Percentiles rank a stretch among this genome's conserved stretches.
These are phyloP conservation scores for Cutaneotrichosporon curvatum DNA, from an alignment of 1,284 basidiomycete species.

Conservation along the genomic window DNA sequence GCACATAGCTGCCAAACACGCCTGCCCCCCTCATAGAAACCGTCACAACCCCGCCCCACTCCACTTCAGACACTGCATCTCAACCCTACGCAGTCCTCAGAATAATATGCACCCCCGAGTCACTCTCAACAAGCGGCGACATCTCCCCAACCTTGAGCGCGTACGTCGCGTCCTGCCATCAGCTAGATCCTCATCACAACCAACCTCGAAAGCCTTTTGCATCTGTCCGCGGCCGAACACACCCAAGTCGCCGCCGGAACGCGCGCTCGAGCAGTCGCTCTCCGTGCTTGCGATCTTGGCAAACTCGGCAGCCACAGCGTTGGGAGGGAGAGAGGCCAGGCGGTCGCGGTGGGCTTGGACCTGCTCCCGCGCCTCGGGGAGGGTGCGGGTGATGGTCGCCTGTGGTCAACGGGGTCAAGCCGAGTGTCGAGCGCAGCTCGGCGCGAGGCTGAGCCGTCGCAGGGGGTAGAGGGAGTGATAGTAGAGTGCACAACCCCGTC, in stretches of 20 bases:
- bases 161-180: constrained; percentile 63
- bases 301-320: constrained; percentile 58
- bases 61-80: not conserved
- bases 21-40: no score
- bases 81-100: constrained; percentile 74
- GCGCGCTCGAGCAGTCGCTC: constrained; percentile 82
- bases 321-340: constrained; percentile 38
- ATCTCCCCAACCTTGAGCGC: constrained; percentile 72
- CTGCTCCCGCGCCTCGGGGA: constrained; percentile 76
- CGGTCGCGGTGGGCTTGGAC: constrained; percentile 54
- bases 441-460: no score
- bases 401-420: constrained; percentile 33
- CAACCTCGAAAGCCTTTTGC: constrained; percentile 91
- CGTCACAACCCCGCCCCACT: not conserved
- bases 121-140: constrained; percentile 78
- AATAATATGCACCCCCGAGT: constrained; percentile 95
- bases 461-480: no score
- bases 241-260: constrained; percentile 75
- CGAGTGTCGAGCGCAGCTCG: no score
- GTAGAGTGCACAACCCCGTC: no score
- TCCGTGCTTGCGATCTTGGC: constrained; percentile 63
- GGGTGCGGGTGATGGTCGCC: constrained; percentile 78
- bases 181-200: constrained; percentile 6
- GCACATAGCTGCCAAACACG: no score
- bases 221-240: constrained; percentile 81